phyloP scores from a whole-genome alignment of 2,329 filamentous ascomycete genomes.

The Colletotrichum shisoi region DNA sequence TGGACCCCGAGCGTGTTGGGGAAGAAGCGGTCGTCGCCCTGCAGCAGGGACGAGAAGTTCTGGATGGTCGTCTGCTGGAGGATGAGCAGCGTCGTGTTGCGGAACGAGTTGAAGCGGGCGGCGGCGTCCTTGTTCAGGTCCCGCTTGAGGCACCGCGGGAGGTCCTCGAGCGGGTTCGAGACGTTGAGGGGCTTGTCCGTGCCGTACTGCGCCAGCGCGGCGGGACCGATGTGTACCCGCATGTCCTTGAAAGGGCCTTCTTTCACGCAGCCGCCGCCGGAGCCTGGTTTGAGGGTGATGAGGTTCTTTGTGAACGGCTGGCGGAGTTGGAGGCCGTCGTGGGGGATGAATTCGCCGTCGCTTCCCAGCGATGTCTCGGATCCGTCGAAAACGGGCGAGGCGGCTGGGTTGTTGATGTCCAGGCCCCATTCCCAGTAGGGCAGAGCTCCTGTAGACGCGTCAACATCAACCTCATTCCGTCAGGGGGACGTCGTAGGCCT shows the following conservation, averaged over 20 bases:
- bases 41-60: constrained; percentile 49
- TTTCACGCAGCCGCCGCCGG: constrained; percentile 58
- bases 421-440: constrained; percentile 41
- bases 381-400: constrained; percentile 53
- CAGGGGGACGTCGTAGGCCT: background rate
- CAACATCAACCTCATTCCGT: background rate
- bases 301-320: constrained; percentile 33
- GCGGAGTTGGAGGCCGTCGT: constrained; percentile 40
- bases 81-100: constrained; percentile 47
- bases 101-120: constrained; percentile 41
- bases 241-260: constrained; percentile 52
- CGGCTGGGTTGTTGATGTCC: constrained; percentile 44
- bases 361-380: constrained; percentile 51
- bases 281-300: constrained; percentile 53
- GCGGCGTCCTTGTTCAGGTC: constrained; percentile 46
- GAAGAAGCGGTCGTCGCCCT: constrained; percentile 47
- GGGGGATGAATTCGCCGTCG: constrained; percentile 48
- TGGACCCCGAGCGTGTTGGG: constrained; percentile 50
- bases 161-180: constrained; percentile 47
- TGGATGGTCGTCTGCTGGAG: constrained; percentile 41
- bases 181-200: constrained; percentile 40
- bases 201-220: constrained; percentile 31
- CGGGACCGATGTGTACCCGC: constrained; percentile 52
- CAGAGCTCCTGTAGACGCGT: constrained; percentile 22
- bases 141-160: constrained; percentile 55